Conservation (phyloP, 805 yeast species). For the Starmera dryadoides region DNA sequence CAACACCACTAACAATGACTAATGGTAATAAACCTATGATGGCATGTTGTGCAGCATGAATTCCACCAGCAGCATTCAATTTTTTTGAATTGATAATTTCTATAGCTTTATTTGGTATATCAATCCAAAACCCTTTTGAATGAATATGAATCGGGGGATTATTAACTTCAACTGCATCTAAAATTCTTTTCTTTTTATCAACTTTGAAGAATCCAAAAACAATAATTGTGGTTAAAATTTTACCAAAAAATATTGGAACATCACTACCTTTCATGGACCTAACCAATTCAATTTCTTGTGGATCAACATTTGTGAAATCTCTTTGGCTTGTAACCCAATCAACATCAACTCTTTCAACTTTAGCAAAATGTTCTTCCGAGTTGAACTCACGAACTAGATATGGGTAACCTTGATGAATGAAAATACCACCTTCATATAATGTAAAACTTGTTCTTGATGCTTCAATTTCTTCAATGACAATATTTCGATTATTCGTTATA, state of each 20-base stretch:
- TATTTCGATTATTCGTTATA: slow-evolving; percentile 66
- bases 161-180: slow-evolving; percentile 89
- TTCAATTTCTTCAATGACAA: slow-evolving; percentile 84
- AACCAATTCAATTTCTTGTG: slow-evolving; percentile 59
- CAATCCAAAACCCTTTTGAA: slow-evolving; percentile 89
- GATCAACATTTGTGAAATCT: slow-evolving; percentile 91
- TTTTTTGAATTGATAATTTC: slow-evolving; percentile 48
- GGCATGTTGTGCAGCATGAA: slow-evolving; percentile 96
- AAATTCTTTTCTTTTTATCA: slow-evolving; percentile 65
- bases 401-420: slow-evolving; percentile 88
- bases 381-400: slow-evolving; percentile 82
- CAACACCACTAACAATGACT: slow-evolving; percentile 62
- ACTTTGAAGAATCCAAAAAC: slow-evolving; percentile 94
- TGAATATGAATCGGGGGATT: slow-evolving; percentile 70
- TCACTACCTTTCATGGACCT: slow-evolving; percentile 43
- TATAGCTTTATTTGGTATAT: slow-evolving; percentile 63
- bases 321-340: slow-evolving; percentile 92
- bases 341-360: slow-evolving; percentile 81
- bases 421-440: slow-evolving; percentile 86
- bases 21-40: slow-evolving; percentile 73
- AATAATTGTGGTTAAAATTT: slow-evolving; percentile 57
- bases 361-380: slow-evolving; percentile 71
- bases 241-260: slow-evolving; percentile 70
- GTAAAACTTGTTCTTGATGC: slow-evolving; percentile 86
- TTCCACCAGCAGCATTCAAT: slow-evolving; percentile 77